These are phyloP conservation scores for Closterium sp. DNA, from an alignment of 139 green algal species.

Conservation along the genomic window DNA sequence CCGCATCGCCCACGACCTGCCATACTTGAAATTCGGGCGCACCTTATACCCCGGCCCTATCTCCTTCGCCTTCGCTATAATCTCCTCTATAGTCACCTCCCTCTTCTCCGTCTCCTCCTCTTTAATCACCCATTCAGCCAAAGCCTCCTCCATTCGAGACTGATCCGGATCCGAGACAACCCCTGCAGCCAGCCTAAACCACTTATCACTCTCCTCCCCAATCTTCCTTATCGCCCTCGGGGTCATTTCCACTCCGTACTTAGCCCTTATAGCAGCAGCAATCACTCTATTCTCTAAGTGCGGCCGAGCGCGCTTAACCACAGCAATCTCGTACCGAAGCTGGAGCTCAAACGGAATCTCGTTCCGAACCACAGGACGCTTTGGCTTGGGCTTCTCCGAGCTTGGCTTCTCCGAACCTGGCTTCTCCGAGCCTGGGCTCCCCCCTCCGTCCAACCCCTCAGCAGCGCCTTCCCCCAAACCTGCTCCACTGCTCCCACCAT, in stretches of 20 bases:
- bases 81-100: neutral
- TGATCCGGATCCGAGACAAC: neutral
- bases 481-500: neutral
- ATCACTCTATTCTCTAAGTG: neutral
- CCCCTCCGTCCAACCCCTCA: neutral
- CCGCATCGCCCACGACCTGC: neutral
- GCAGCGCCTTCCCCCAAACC: too few species aligned
- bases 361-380: neutral
- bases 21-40: neutral
- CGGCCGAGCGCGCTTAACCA: neutral
- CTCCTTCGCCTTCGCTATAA: neutral
- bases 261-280: neutral
- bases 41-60: neutral
- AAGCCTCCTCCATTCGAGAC: neutral
- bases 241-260: neutral
- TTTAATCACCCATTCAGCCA: neutral
- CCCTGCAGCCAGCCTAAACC: neutral
- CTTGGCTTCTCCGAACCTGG: neutral
- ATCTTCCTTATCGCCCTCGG: neutral
- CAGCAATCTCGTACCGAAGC: neutral
- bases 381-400: neutral
- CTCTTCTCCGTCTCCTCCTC: neutral
- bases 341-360: neutral
- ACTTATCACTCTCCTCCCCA: neutral
- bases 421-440: neutral